Percentiles rank a stretch among this genome's conserved stretches.
These are phyloP conservation scores for Lotus japonicus DNA, from an alignment of 306 rosid genomes.

Conservation along the genomic window DNA sequence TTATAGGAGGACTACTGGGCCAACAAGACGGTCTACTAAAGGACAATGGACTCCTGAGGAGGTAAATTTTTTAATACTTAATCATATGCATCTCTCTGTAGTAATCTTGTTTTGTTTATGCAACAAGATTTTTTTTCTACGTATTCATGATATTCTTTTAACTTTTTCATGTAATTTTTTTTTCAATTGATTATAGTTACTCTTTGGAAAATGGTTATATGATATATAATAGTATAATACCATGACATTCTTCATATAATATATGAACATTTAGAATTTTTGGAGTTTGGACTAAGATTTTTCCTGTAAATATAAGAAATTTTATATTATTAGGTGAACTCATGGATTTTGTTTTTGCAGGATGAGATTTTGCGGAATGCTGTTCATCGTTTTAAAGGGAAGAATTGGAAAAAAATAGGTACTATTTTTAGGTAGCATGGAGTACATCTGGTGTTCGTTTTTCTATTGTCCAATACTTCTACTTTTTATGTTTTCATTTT, in stretches of 20 bases:
- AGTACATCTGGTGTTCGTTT: neutral
- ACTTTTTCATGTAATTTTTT: neutral
- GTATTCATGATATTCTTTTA: neutral
- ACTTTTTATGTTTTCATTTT: no score
- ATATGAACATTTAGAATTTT: no score
- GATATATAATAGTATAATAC: no score
- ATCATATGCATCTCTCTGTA: constrained; percentile 5
- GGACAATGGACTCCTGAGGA: constrained; percentile 98
- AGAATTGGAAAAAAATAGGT: constrained; percentile 99
- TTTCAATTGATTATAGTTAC: neutral
- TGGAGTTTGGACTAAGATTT: no score
- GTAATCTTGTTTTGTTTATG: neutral
- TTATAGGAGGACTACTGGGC: constrained; percentile 94
- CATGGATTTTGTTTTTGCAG: constrained; percentile 36
- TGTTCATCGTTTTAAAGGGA: constrained; percentile 88
- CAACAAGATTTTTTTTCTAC: neutral
- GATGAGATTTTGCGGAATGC: constrained; percentile 78
- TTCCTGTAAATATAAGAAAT: neutral
- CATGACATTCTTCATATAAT: no score
- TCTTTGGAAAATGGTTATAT: neutral
- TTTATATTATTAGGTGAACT: neutral
- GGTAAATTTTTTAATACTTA: constrained; percentile 35
- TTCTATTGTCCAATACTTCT: no score
- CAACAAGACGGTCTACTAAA: constrained; percentile 97
- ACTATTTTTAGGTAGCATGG: neutral